Percentiles rank a stretch among this genome's conserved stretches.
Conservation (phyloP, 2,329 filamentous ascomycete genomes). For the Exophiala bonariae region DNA sequence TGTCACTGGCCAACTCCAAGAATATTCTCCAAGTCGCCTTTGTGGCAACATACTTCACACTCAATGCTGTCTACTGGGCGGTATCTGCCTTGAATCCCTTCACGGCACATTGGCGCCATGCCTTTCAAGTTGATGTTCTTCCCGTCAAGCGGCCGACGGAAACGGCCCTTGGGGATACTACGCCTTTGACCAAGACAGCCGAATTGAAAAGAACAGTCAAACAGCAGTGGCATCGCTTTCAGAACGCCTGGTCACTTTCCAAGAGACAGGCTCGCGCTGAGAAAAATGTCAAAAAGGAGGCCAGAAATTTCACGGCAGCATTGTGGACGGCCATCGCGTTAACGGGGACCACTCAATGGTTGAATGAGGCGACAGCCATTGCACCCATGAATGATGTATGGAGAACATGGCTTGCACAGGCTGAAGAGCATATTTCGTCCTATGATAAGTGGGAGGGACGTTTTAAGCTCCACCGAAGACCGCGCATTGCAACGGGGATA, state of each 20-base stretch:
- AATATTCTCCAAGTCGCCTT: slow-evolving; percentile 62
- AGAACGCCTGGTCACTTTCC: slow-evolving; percentile 9
- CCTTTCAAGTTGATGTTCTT: slow-evolving; percentile 13
- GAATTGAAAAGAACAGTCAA: slow-evolving; percentile 5
- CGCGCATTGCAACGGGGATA: slow-evolving; percentile 5
- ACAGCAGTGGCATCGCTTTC: slow-evolving; percentile 15
- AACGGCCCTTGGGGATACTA: not conserved
- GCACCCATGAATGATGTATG: slow-evolving; percentile 42
- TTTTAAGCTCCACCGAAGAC: slow-evolving; percentile 2
- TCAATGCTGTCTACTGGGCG: slow-evolving; percentile 63
- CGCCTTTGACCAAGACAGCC: not conserved
- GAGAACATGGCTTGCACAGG: slow-evolving; percentile 41
- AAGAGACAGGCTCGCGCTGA: slow-evolving; percentile 3
- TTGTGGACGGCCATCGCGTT: slow-evolving; percentile 51
- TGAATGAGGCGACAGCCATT: slow-evolving; percentile 31
- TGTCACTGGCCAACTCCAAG: slow-evolving; percentile 63
- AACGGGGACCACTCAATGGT: slow-evolving; percentile 44
- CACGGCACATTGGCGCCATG: slow-evolving; percentile 19
- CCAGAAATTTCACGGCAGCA: slow-evolving; percentile 42
- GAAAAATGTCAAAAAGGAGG: slow-evolving; percentile 14
- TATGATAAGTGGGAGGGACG: slow-evolving; percentile 9
- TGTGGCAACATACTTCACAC: slow-evolving; percentile 56
- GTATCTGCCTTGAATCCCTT: slow-evolving; percentile 39
- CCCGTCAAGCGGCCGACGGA: slow-evolving; percentile 4
- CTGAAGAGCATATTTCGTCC: slow-evolving; percentile 19